Evolutionary conservation across 352 stramenopile species (phyloP).

Genomic region (Pythium chondricola): DNA sequence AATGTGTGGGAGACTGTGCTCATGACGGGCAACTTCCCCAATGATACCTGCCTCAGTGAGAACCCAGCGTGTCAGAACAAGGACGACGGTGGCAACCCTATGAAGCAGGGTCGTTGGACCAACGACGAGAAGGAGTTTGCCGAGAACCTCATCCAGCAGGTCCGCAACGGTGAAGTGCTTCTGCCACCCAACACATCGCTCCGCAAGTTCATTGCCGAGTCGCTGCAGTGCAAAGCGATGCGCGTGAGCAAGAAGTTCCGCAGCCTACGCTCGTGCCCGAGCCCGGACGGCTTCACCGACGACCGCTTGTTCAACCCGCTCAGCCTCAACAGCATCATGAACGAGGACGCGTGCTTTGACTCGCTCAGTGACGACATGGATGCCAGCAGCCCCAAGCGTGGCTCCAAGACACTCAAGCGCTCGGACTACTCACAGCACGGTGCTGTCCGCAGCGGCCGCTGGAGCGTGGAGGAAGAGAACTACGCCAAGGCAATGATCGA

Average conservation of each 20-base stretch:
- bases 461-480: conserved; percentile 66
- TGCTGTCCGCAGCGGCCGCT: conserved; percentile 59
- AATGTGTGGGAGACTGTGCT: conserved; percentile 69
- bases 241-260: conserved; percentile 62
- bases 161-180: conserved; percentile 32
- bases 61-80: conserved; percentile 22
- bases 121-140: conserved; percentile 54
- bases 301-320: conserved; percentile 48
- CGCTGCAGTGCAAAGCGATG: conserved; percentile 58
- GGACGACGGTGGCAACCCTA: conserved; percentile 10
- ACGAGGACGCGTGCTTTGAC: conserved; percentile 57
- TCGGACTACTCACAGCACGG: conserved; percentile 78
- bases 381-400: conserved; percentile 35
- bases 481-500: conserved; percentile 84
- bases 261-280: conserved; percentile 28
- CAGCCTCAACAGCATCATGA: conserved; percentile 73
- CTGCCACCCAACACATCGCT: conserved; percentile 46
- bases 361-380: too few species aligned
- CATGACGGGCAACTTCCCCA: conserved; percentile 46
- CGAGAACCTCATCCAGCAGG: conserved; percentile 44
- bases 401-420: conserved; percentile 52
- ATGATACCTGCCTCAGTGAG: conserved; percentile 54
- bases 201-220: conserved; percentile 52
- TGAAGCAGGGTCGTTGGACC: conserved; percentile 52
- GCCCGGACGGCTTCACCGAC: conserved; percentile 11